Conservation (phyloP, 306 rosid genomes). For the Malus sylvestris region DNA sequence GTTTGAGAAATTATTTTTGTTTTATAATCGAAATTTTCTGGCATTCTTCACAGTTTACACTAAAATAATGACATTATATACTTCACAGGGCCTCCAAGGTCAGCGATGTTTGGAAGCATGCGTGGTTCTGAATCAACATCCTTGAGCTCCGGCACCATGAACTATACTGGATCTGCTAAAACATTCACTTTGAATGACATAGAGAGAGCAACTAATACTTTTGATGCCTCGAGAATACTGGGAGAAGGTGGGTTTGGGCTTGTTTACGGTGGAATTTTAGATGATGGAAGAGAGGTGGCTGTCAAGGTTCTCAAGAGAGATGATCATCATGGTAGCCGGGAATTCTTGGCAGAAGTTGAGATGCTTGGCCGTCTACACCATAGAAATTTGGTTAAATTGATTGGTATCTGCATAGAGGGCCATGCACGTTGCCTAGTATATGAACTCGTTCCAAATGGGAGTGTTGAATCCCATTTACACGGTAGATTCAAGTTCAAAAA, state of each 20-base stretch:
- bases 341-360: constrained; percentile 96
- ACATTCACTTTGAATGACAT: constrained; percentile 63
- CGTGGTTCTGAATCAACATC: constrained; percentile 48
- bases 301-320: constrained; percentile 90
- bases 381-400: constrained; percentile 75
- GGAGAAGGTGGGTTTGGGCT: constrained; percentile 99
- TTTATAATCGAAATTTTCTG: neutral
- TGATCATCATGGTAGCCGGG: constrained; percentile 77
- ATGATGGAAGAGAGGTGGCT: constrained; percentile 85
- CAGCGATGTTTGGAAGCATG: constrained; percentile 26
- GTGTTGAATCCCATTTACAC: constrained; percentile 91
- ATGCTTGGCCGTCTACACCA: constrained; percentile 98
- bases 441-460: constrained; percentile 94
- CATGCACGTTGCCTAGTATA: constrained; percentile 82
- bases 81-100: constrained; percentile 34
- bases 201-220: constrained; percentile 70
- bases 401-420: constrained; percentile 82
- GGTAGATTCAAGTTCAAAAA: constrained; percentile 39
- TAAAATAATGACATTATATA: neutral
- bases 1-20: neutral
- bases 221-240: constrained; percentile 72
- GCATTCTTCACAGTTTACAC: neutral
- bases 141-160: constrained; percentile 43
- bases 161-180: constrained; percentile 71
- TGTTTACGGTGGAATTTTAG: constrained; percentile 65